These are phyloP conservation scores for Entomophthora muscae DNA, from an alignment of 371 early-diverging fungal species.

Conservation along the genomic window DNA sequence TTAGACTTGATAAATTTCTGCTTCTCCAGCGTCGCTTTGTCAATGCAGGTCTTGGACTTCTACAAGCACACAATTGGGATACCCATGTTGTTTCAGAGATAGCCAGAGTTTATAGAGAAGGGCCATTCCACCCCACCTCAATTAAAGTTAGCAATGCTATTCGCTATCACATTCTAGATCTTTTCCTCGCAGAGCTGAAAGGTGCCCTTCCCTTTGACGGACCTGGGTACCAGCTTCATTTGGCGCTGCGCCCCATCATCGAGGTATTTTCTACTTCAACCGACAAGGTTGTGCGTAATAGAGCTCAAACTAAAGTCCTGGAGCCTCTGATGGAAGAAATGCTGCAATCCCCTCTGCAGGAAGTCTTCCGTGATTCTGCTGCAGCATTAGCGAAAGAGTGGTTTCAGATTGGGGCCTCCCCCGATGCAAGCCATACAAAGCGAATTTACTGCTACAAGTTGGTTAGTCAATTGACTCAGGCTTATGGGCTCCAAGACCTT, in stretches of 20 bases:
- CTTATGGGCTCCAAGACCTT: not conserved
- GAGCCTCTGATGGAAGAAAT: not conserved
- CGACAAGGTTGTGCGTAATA: not conserved
- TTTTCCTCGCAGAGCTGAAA: not conserved
- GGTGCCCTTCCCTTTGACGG: not conserved
- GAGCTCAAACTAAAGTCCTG: not conserved
- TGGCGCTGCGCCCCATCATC: not conserved
- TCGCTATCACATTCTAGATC: not conserved
- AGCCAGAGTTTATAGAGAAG: not conserved
- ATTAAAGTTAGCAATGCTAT: not conserved
- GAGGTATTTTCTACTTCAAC: not conserved
- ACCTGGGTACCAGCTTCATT: not conserved
- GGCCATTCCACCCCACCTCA: not conserved
- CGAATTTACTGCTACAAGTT: not conserved
- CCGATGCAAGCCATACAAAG: not conserved
- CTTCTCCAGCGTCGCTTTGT: constrained; percentile 59
- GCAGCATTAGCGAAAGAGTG: not conserved
- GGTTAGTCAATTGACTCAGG: not conserved
- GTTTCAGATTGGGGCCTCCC: not conserved
- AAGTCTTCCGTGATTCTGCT: not conserved
- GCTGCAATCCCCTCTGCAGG: not conserved
- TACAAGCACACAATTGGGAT: constrained; percentile 49
- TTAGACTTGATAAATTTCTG: constrained; percentile 71
- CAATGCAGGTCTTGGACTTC: constrained; percentile 38
- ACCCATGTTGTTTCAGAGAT: constrained; percentile 19